Conservation (phyloP, 192 early-diverging fungal genomes). For the Dissophora globulifera region DNA sequence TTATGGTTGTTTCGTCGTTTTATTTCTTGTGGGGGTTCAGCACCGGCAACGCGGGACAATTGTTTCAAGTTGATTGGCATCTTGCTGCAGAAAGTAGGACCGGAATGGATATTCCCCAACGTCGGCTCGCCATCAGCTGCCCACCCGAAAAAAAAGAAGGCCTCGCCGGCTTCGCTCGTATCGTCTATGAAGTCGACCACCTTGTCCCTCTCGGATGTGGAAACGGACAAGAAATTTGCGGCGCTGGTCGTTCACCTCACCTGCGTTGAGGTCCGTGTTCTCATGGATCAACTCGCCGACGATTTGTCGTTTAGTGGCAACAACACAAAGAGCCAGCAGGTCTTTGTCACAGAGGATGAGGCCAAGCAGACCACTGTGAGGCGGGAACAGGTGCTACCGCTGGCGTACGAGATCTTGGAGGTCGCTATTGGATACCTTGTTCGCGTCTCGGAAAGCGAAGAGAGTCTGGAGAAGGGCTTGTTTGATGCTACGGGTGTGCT, state of each 20-base stretch:
- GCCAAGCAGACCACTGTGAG: slow-evolving; percentile 9
- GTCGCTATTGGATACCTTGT: slow-evolving; percentile 43
- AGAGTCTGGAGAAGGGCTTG: slow-evolving; percentile 9
- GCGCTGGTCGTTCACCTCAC: slow-evolving; percentile 37
- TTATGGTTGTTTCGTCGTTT: not conserved
- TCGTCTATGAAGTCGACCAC: slow-evolving; percentile 35
- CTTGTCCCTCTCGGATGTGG: slow-evolving; percentile 22
- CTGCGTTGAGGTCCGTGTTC: slow-evolving; percentile 28
- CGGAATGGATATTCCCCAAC: slow-evolving; percentile 41
- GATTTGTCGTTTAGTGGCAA: not conserved
- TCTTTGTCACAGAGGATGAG: not conserved
- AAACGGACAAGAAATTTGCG: slow-evolving; percentile 40
- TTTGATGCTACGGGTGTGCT: slow-evolving; percentile 41
- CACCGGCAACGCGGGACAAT: slow-evolving; percentile 28
- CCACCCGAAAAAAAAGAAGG: slow-evolving; percentile 13
- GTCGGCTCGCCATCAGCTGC: not conserved
- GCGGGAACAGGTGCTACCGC: slow-evolving; percentile 33
- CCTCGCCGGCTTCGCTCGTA: slow-evolving; percentile 23
- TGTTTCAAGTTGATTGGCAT: slow-evolving; percentile 40
- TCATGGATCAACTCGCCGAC: slow-evolving; percentile 40
- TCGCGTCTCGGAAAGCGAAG: slow-evolving; percentile 18
- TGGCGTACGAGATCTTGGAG: slow-evolving; percentile 38
- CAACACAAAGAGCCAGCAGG: not conserved
- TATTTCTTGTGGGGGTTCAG: slow-evolving; percentile 1
- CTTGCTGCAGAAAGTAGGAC: slow-evolving; percentile 34